phyloP scores from a whole-genome alignment of 352 stramenopile species.

The Phytophthora palmivora region DNA sequence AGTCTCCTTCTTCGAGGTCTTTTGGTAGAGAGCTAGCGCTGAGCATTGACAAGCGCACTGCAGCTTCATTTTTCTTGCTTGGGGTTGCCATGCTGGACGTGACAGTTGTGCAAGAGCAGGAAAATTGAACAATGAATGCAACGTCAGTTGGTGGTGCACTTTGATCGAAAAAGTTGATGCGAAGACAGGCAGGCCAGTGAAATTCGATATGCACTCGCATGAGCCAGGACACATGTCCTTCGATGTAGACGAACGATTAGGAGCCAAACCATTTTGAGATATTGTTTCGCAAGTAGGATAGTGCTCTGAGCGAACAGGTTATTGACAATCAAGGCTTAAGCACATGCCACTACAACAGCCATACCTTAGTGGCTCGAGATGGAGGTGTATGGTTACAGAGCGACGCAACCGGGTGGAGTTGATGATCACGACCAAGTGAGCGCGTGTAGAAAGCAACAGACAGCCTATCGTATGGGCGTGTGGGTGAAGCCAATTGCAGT shows the following conservation, averaged over 20 bases:
- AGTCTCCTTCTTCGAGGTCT: constrained; percentile 34
- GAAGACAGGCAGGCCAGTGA: constrained; percentile 13
- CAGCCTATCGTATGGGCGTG: constrained; percentile 15
- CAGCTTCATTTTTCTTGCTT: constrained; percentile 19
- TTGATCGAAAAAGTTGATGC: neutral
- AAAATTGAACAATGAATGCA: constrained; percentile 30
- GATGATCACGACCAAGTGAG: neutral
- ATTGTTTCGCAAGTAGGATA: neutral
- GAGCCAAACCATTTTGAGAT: neutral
- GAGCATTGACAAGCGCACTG: constrained; percentile 32
- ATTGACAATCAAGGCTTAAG: neutral
- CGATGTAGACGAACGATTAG: constrained; percentile 16
- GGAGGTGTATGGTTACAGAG: neutral
- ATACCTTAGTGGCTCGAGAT: neutral
- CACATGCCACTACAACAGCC: neutral
- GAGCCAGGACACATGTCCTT: constrained; percentile 10
- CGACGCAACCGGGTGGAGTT: neutral
- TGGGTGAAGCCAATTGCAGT: constrained; percentile 24
- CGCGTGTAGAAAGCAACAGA: constrained; percentile 3
- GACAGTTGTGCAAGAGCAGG: constrained; percentile 11
- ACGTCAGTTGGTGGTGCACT: constrained; percentile 9
- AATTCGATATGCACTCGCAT: constrained; percentile 14
- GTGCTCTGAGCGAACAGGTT: neutral
- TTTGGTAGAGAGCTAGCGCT: constrained; percentile 25
- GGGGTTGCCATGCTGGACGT: constrained; percentile 16